phyloP scores from a whole-genome alignment of 495 filamentous ascomycete species.

The Hypoxylon fuscum region DNA sequence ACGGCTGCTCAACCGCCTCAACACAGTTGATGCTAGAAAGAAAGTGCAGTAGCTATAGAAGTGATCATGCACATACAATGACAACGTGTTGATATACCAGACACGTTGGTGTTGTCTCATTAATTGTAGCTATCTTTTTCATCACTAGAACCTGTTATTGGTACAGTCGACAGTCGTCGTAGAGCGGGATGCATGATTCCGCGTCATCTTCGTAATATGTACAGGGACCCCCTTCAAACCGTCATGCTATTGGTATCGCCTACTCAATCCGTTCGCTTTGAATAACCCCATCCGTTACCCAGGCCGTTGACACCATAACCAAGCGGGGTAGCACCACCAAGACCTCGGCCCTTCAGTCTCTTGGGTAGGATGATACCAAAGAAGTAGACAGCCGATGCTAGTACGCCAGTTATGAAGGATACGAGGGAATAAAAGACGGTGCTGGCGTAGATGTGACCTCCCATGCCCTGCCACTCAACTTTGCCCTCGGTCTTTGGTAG shows the following conservation, averaged over 20 bases:
- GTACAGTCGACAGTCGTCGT: conserved; percentile 14
- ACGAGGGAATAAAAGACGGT: conserved; percentile 71
- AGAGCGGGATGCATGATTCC: conserved; percentile 5
- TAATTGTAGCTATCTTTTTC: conserved; percentile 12
- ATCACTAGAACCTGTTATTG: conserved; percentile 15
- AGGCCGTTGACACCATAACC: conserved; percentile 57
- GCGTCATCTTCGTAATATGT: conserved; percentile 21
- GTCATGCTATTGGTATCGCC: neutral
- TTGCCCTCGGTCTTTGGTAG: conserved; percentile 65
- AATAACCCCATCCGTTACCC: conserved; percentile 65
- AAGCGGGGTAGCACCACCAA: conserved; percentile 65
- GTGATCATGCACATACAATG: too few species aligned
- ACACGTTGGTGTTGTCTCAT: neutral
- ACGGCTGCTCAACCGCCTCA: conserved; percentile 49
- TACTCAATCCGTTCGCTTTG: conserved; percentile 54
- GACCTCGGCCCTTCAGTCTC: conserved; percentile 54
- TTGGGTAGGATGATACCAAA: conserved; percentile 69
- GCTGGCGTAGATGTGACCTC: conserved; percentile 71
- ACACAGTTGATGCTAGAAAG: conserved; percentile 47
- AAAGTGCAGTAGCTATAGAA: conserved; percentile 41
- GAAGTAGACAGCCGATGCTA: conserved; percentile 67
- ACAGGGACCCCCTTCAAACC: conserved; percentile 10
- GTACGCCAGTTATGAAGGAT: conserved; percentile 63
- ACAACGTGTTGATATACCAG: too few species aligned
- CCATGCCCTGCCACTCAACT: conserved; percentile 68